Conservation (phyloP, 2,329 filamentous ascomycete genomes). For the Verticillium zaregamsianum region DNA sequence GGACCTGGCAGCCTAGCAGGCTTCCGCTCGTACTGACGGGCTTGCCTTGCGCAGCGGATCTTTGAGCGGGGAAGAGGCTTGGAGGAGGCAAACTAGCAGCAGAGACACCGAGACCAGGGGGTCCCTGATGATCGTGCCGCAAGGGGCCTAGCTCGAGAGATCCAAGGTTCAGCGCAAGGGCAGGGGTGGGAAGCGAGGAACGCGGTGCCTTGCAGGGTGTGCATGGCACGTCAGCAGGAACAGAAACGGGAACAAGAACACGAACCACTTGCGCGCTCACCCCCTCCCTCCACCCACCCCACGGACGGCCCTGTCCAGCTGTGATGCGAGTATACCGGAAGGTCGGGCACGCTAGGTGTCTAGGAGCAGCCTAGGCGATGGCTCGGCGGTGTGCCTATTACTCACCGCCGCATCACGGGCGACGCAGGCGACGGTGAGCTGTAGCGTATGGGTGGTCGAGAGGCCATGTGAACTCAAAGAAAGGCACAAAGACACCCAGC, state of each 20-base stretch:
- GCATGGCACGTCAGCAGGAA: slow-evolving; percentile 4
- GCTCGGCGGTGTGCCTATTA: neutral
- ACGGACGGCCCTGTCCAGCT: neutral
- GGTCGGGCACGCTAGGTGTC: neutral
- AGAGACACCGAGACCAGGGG: neutral
- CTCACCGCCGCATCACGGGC: neutral
- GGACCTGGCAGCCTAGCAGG: neutral
- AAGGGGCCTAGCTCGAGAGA: neutral
- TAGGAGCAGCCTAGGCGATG: neutral
- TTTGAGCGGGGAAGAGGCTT: neutral
- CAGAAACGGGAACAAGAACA: neutral
- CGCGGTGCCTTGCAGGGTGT: slow-evolving; percentile 5
- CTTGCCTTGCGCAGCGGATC: neutral
- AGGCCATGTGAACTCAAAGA: neutral
- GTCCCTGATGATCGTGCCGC: neutral
- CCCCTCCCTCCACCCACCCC: neutral
- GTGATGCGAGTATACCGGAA: neutral
- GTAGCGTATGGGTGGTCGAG: neutral
- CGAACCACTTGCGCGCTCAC: neutral
- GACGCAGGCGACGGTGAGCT: neutral
- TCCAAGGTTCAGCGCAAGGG: neutral
- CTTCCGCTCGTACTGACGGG: neutral
- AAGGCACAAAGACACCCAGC: neutral
- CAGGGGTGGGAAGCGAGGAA: slow-evolving; percentile 1
- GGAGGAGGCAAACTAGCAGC: neutral